Conservation (phyloP, 1,284 basidiomycete species). For the Peniophora sp. region DNA sequence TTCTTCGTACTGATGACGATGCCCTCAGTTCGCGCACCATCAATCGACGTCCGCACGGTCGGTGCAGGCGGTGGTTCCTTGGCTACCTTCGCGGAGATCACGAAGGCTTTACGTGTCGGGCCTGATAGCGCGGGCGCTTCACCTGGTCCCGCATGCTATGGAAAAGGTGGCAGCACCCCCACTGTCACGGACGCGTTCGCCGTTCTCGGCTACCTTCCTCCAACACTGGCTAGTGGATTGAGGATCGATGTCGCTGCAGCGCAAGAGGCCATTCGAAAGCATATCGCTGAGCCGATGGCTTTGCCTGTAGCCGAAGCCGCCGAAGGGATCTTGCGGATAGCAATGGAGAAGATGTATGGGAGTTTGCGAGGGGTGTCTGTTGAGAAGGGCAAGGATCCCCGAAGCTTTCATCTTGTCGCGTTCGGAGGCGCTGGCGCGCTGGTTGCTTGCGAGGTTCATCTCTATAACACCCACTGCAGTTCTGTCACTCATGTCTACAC, state of each 20-base stretch:
- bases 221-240: conserved; percentile 20
- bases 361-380: conserved; percentile 20
- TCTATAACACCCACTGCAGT: background rate
- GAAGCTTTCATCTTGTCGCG: conserved; percentile 19
- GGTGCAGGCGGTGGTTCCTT: conserved; percentile 24
- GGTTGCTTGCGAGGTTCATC: conserved; percentile 13
- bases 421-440: conserved; percentile 19
- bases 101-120: conserved; percentile 22
- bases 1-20: background rate
- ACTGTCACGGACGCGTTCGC: conserved; percentile 24
- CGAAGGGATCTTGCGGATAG: conserved; percentile 21
- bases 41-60: conserved; percentile 22
- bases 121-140: conserved; percentile 21
- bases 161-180: conserved; percentile 16
- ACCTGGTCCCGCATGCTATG: conserved; percentile 23
- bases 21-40: conserved; percentile 17
- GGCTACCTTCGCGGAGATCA: conserved; percentile 19
- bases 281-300: conserved; percentile 18
- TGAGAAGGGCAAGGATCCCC: conserved; percentile 23
- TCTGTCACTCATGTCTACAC: background rate
- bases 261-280: conserved; percentile 13
- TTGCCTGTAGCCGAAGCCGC: conserved; percentile 18
- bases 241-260: conserved; percentile 17
- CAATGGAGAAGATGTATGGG: conserved; percentile 22
- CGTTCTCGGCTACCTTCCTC: conserved; percentile 21